phyloP scores from a whole-genome alignment of 2,329 filamentous ascomycete genomes.

The Scopulariopsis brevicaulis region DNA sequence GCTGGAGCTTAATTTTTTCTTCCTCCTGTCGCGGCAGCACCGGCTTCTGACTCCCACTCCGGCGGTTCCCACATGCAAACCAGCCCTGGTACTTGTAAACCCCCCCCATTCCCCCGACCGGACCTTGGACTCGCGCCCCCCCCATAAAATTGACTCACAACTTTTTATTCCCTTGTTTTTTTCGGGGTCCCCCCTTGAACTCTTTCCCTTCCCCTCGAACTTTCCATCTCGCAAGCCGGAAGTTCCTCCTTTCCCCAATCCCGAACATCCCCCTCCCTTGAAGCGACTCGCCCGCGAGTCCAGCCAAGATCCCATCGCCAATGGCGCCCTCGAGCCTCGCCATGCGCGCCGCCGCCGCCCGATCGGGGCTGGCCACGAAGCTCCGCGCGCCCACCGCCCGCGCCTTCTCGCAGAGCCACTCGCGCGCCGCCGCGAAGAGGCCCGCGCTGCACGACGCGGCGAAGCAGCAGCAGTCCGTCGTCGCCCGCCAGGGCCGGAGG shows the following conservation, averaged over 20 bases:
- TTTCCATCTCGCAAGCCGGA: slow-evolving; percentile 4
- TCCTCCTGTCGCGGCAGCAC: neutral
- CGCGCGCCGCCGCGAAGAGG: slow-evolving; percentile 7
- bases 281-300: neutral
- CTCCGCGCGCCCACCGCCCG: slow-evolving; percentile 2
- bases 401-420: slow-evolving; percentile 12
- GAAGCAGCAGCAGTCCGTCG: slow-evolving; percentile 13
- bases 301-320: neutral
- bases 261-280: neutral
- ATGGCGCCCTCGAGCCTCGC: slow-evolving; percentile 4
- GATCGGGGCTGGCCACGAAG: neutral
- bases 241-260: neutral
- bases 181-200: neutral
- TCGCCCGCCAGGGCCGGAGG: slow-evolving; percentile 8
- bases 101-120: neutral
- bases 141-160: neutral
- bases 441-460: slow-evolving; percentile 9
- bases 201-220: slow-evolving; percentile 4
- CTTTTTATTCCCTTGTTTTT: neutral
- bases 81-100: neutral
- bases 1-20: neutral
- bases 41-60: neutral
- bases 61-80: neutral
- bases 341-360: neutral
- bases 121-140: neutral